phyloP scores from a whole-genome alignment of 352 stramenopile genomes.

The Phytophthora podocarpi region DNA sequence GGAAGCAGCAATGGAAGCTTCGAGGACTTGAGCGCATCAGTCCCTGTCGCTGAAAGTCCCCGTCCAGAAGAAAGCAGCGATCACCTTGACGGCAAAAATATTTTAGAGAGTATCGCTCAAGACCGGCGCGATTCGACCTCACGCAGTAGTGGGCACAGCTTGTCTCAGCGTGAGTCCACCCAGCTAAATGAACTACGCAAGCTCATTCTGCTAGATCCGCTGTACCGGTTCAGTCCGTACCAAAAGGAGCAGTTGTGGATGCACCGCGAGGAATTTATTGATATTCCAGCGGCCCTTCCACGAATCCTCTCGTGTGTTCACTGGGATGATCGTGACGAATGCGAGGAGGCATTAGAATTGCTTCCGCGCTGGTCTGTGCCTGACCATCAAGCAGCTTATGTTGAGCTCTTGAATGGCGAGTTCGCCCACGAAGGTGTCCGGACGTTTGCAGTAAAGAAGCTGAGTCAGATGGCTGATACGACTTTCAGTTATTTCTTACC shows the following conservation, averaged over 20 bases:
- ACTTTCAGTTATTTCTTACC: conserved; percentile 90
- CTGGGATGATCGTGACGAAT: conserved; percentile 77
- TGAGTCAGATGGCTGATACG: conserved; percentile 85
- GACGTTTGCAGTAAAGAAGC: conserved; percentile 75
- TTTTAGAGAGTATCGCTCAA: conserved; percentile 43
- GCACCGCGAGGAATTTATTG: conserved; percentile 80
- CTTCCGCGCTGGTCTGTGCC: conserved; percentile 72
- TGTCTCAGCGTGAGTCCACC: conserved; percentile 48
- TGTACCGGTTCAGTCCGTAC: conserved; percentile 82
- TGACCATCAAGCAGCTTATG: conserved; percentile 81
- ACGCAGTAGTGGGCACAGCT: conserved; percentile 62
- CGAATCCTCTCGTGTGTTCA: conserved; percentile 82
- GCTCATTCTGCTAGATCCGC: conserved; percentile 80
- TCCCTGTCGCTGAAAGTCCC: conserved; percentile 26
- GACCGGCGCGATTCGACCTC: conserved; percentile 65
- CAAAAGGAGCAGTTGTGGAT: conserved; percentile 86
- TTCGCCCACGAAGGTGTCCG: conserved; percentile 80
- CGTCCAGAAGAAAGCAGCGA: conserved; percentile 57
- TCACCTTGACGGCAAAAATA: conserved; percentile 61
- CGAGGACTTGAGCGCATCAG: conserved; percentile 37
- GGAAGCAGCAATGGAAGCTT: conserved; percentile 33
- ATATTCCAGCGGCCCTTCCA: conserved; percentile 73
- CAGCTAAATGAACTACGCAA: conserved; percentile 70
- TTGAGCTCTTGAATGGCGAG: conserved; percentile 82
- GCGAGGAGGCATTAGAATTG: conserved; percentile 70